Base-by-base conservation (phyloP, 1,139 yeast genomes). In the Lipomyces yarrowii region DNA sequence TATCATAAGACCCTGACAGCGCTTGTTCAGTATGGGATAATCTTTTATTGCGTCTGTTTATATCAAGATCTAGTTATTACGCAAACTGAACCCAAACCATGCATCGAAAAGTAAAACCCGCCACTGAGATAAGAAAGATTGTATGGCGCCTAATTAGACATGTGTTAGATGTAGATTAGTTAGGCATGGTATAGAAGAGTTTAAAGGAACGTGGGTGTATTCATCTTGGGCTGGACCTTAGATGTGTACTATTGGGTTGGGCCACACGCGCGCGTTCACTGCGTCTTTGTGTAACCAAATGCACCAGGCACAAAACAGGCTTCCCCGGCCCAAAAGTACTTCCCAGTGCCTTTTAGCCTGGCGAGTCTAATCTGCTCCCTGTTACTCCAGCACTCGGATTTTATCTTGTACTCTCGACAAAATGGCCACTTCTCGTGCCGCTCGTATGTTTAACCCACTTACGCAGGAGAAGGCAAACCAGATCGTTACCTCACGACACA, bases 331-430 rank as follows among this genome's bases (percentile, higher is more conserved):
- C 39, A 35, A 35, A 35, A 35, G 39, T 35, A 35, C 39, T 35
- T 35, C 39, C 39, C 39, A 35, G 39, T 7, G 39, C 39, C 1
- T 35, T 35, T 35, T 4, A 7, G 39, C 39, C 39, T 7, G 39
- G 39, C 39, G 39, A 35, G 39, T 35, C 39, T 35, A 35, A 7
- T 35, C 39, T 35, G 39, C 39, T 35, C 39, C 13, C 39, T 35
- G 39, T 35, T 35, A 35, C 39, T 35, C 39, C 11, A 35, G 46
- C 64, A 52, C 48, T 39, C 46, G 46, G 18, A 39, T 39, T 39
- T 15, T 39, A 39, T 39, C 46, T 39, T 15, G 46, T 15, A 39
- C 46, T 13, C 18, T 39, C 18, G 46, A 15, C 46, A 39, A 39
- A 39, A 39, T 39, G 18, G 39, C 39, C 39, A 35, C 39, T 35